Conservation (phyloP, 192 early-diverging fungal genomes). For the Linnemannia elongata region DNA sequence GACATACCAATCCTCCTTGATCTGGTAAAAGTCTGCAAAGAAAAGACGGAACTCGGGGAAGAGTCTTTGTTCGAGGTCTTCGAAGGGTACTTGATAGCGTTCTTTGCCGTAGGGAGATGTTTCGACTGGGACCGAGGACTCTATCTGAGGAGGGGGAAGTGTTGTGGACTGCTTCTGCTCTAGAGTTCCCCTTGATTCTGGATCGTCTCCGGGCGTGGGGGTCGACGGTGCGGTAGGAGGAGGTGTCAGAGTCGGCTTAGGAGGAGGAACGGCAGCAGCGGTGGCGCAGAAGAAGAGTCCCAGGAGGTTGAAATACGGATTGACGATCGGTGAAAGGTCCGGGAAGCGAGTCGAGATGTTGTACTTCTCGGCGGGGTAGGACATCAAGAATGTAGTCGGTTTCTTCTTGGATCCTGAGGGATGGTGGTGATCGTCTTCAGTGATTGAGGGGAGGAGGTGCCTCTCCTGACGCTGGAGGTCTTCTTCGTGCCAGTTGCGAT, state of each 20-base stretch:
- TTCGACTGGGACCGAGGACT: not conserved
- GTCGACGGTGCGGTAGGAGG: no score
- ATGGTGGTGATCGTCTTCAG: not conserved
- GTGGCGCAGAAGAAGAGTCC: not conserved
- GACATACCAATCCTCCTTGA: slow-evolving; percentile 11
- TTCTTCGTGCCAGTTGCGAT: not conserved
- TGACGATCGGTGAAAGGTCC: not conserved
- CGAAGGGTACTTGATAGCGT: not conserved
- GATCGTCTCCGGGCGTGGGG: not conserved
- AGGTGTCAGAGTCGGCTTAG: not conserved
- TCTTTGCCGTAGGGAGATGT: slow-evolving; percentile 5
- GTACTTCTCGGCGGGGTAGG: not conserved
- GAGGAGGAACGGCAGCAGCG: not conserved
- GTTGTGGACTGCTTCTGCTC: not conserved
- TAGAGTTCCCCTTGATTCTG: not conserved
- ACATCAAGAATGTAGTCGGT: not conserved
- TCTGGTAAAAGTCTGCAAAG: slow-evolving; percentile 13
- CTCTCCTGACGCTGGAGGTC: not conserved
- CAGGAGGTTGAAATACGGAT: not conserved
- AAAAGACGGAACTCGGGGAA: not conserved
- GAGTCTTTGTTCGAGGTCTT: not conserved
- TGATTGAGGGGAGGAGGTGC: not conserved
- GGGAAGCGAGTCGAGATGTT: not conserved
- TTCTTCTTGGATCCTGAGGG: not conserved
- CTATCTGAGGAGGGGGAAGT: no score